Percentiles rank a stretch among this genome's conserved stretches.
These are phyloP conservation scores for Termitomyces sp. DNA, from an alignment of 768 basidiomycete species.

Conservation along the genomic window DNA sequence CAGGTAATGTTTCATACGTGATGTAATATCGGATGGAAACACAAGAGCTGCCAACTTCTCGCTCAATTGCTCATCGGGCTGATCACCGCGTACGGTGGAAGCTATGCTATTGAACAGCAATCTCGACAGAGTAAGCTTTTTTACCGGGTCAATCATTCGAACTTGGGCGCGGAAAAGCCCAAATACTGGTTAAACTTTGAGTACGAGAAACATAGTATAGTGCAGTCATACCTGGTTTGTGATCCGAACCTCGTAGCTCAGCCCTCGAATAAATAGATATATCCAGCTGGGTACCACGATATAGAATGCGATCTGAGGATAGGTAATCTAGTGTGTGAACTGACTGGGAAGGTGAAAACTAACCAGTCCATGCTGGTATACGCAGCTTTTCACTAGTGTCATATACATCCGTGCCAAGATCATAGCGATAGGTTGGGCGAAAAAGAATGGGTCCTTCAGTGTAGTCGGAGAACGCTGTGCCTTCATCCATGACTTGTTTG, in stretches of 20 bases:
- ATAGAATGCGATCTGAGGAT: slow-evolving; percentile 84
- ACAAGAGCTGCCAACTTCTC: slow-evolving; percentile 62
- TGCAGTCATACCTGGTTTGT: slow-evolving; percentile 68
- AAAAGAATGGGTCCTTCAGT: slow-evolving; percentile 90
- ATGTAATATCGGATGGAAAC: slow-evolving; percentile 37
- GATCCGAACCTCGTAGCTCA: slow-evolving; percentile 89
- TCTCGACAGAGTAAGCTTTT: slow-evolving; percentile 64
- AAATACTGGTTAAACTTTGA: slow-evolving; percentile 53
- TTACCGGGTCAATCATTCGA: slow-evolving; percentile 71
- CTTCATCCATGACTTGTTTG: slow-evolving; percentile 59
- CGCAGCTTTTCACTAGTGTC: slow-evolving; percentile 96
- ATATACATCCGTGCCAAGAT: slow-evolving; percentile 75
- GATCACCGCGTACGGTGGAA: slow-evolving; percentile 31
- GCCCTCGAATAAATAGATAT: slow-evolving; percentile 77
- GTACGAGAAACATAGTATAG: background rate
- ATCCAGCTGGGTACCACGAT: slow-evolving; percentile 67
- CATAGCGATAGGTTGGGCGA: slow-evolving; percentile 92
- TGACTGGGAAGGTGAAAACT: slow-evolving; percentile 10
- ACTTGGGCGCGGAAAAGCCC: slow-evolving; percentile 76
- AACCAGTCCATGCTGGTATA: slow-evolving; percentile 97
- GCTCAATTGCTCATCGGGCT: slow-evolving; percentile 60
- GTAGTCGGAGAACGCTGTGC: slow-evolving; percentile 77
- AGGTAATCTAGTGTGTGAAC: background rate
- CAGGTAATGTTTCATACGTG: slow-evolving; percentile 29
- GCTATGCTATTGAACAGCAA: slow-evolving; percentile 61